Evolutionary conservation across 495 filamentous ascomycete genomes (phyloP), one percentile per base, ranked within the genome.

Genomic region (Penicillium manginii): DNA sequence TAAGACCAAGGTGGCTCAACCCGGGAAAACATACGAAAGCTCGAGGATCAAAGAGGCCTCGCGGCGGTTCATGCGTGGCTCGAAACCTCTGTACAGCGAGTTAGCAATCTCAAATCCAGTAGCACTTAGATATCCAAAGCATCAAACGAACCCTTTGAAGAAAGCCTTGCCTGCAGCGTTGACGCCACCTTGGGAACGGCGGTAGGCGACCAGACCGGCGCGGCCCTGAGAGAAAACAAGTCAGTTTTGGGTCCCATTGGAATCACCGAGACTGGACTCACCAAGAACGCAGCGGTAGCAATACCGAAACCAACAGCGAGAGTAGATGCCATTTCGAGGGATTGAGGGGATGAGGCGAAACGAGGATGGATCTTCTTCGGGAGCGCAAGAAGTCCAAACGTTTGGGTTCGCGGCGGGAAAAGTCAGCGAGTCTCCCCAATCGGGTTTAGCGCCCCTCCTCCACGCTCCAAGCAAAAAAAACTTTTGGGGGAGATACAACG

Each of bases 1-100:
- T 19, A 32, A 22, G 17, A 52, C 40, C 19, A 40, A 19, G 9
- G 35, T 51, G 46, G 42, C 22, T 47, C 40, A 45, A n/a, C 21
- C 35, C 12, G 26, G 54, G 6, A 33, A 12, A 40, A 77, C 86
- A 46, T 87, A 97, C 93, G 85, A 87, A 40, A 97, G 86, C 66
- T 96, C 88, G 51, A 99, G 78, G 52, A 99, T 98, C 69, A 99
- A 77, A 23, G 91, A 80, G 33, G 94, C 94, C 78, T 99, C 94
- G 61, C 88, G 85, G 59, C 88, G 83, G 71, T 86, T 97, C 92
- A 99, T 98, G 66, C 85, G 88, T 40, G 86, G 83, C 79, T 98
- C 94, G 72, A 99, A 99, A 32, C 94, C 94, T 65, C 77, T 80
- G 54, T 57, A 57, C 4, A 17, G 18, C 12, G 9, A 10, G 32